phyloP scores from a whole-genome alignment of 176 grass and related monocot genomes.

The Tillandsia fasciculata region DNA sequence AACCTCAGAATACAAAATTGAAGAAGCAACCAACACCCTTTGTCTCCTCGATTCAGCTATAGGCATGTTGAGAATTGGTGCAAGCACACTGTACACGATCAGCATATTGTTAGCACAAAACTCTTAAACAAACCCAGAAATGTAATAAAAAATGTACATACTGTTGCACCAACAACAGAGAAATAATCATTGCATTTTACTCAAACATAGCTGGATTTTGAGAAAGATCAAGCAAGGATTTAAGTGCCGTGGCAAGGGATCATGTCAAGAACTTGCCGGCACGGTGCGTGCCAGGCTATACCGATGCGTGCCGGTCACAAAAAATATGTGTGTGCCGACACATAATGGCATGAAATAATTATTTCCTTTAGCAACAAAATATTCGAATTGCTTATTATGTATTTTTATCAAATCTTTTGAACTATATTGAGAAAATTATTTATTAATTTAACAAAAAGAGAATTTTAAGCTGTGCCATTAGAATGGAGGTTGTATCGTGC shows the following conservation, averaged over 20 bases:
- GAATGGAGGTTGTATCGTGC: no score
- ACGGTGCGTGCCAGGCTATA: no score
- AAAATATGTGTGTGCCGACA: no score
- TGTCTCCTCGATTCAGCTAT: constrained; percentile 90
- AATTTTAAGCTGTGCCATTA: no score
- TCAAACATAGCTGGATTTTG: neutral
- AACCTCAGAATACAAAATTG: constrained; percentile 94
- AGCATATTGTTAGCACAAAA: neutral
- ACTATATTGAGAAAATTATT: no score
- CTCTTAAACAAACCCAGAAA: neutral
- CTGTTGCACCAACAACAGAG: neutral
- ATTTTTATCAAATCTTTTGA: neutral
- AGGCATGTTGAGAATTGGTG: constrained; percentile 95
- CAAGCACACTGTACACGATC: constrained; percentile 65
- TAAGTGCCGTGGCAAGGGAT: no score
- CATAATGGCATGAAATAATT: no score
- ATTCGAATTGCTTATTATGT: neutral
- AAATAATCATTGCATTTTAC: neutral
- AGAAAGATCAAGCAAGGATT: neutral
- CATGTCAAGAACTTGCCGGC: no score
- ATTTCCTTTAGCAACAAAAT: no score
- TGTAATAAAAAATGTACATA: neutral
- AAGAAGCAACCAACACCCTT: constrained; percentile 89
- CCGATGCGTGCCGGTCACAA: no score
- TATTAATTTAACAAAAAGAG: no score